Evolutionary conservation across 73 alveolate genomes (phyloP).

Genomic region (Paramecium pentaurelia): DNA sequence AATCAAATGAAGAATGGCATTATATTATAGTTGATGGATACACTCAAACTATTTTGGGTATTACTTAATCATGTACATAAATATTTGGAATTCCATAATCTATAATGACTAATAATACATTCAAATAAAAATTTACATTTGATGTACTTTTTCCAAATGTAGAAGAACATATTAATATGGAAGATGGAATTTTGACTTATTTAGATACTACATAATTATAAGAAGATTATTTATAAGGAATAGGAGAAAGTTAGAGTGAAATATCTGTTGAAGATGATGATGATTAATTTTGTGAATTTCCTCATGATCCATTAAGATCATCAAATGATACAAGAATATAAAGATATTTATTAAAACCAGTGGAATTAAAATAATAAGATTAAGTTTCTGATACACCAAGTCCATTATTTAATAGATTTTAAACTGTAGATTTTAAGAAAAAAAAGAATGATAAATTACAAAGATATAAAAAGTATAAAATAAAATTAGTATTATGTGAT

Average conservation of each 20-base stretch:
- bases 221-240: background rate
- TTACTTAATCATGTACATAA: background rate
- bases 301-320: background rate
- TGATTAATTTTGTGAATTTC: constrained; percentile 4
- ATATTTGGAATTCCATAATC: background rate
- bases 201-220: background rate
- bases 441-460: background rate
- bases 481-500: background rate
- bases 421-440: background rate
- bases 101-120: background rate
- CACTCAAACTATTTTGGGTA: background rate
- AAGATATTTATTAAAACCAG: background rate
- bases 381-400: background rate
- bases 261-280: background rate
- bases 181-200: background rate
- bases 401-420: constrained; percentile 8
- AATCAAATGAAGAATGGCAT: background rate
- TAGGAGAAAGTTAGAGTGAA: background rate
- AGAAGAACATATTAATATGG: background rate
- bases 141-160: background rate
- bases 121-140: background rate
- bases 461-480: background rate
- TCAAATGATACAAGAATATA: background rate
- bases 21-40: background rate
- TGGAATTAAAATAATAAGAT: background rate